These are phyloP conservation scores for Conticribra guillardii DNA, from an alignment of 108 stramenopile species.

Conservation along the genomic window DNA sequence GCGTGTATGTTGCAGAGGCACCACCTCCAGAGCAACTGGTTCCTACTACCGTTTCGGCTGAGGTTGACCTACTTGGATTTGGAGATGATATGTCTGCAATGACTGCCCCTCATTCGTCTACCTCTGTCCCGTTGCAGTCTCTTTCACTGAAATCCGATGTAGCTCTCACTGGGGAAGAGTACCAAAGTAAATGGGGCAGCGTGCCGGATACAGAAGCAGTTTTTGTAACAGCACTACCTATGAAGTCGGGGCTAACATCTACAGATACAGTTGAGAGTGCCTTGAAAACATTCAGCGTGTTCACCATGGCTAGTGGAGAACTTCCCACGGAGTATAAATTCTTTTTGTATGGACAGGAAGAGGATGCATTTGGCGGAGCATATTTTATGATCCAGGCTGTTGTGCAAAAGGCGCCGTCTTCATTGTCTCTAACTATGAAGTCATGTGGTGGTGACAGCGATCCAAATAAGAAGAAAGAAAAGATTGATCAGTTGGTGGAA, in stretches of 20 bases:
- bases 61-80: constrained; percentile 78
- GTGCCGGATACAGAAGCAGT: constrained; percentile 72
- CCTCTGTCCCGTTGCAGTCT: constrained; percentile 41
- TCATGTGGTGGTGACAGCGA: constrained; percentile 42
- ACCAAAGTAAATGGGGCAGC: constrained; percentile 86
- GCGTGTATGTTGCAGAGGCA: constrained; percentile 21
- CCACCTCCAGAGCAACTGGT: constrained; percentile 9
- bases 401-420: constrained; percentile 53
- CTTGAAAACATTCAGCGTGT: constrained; percentile 53
- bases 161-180: constrained; percentile 78
- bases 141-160: constrained; percentile 61
- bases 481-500: constrained; percentile 46
- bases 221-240: constrained; percentile 56
- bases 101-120: constrained; percentile 42
- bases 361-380: constrained; percentile 42
- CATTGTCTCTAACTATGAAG: constrained; percentile 71
- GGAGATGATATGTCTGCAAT: constrained; percentile 55
- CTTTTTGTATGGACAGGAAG: constrained; percentile 85
- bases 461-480: constrained; percentile 35
- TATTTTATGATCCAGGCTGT: constrained; percentile 77
- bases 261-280: constrained; percentile 71
- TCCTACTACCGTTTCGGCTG: constrained; percentile 13
- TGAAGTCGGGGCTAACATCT: constrained; percentile 49
- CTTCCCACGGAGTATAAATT: constrained; percentile 87
- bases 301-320: constrained; percentile 94